Evolutionary conservation across 2,329 filamentous ascomycete species (phyloP).

Genomic region (Teratosphaeriaceae sp.): DNA sequence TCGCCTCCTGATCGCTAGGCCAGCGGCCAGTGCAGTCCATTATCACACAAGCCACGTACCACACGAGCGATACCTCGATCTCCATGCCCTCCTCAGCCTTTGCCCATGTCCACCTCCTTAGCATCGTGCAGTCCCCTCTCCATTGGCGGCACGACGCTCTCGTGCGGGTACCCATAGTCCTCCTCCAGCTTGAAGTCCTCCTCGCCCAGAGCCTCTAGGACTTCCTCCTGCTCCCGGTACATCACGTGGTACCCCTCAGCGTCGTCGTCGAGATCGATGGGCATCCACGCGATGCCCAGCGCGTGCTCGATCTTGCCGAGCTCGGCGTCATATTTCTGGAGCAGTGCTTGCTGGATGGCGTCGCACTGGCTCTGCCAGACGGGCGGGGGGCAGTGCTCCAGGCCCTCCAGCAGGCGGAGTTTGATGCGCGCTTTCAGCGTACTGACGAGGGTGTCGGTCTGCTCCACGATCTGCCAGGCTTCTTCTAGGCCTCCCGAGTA

Average conservation of each 20-base stretch:
- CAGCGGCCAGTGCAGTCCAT: background rate
- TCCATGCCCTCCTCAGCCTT: background rate
- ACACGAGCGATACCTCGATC: no score
- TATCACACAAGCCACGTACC: no score
- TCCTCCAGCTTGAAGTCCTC: slow-evolving; percentile 19
- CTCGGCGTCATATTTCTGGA: slow-evolving; percentile 25
- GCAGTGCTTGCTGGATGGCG: slow-evolving; percentile 19
- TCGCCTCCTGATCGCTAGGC: no score
- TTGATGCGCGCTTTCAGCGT: slow-evolving; percentile 14
- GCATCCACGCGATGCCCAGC: slow-evolving; percentile 25
- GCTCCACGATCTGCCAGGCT: slow-evolving; percentile 26
- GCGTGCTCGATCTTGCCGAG: slow-evolving; percentile 25
- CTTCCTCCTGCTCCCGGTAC: slow-evolving; percentile 21
- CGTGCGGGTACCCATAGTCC: slow-evolving; percentile 26
- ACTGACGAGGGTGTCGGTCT: slow-evolving; percentile 18
- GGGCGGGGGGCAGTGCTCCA: slow-evolving; percentile 19
- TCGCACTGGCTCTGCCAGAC: slow-evolving; percentile 12
- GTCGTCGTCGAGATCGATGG: slow-evolving; percentile 6
- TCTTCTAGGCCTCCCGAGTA: slow-evolving; percentile 21
- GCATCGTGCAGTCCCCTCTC: slow-evolving; percentile 21
- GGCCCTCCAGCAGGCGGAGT: slow-evolving; percentile 20
- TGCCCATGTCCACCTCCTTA: slow-evolving; percentile 8
- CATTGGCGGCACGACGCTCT: slow-evolving; percentile 12
- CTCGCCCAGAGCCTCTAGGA: slow-evolving; percentile 21
- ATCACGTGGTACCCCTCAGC: slow-evolving; percentile 8